Conservation (phyloP, 805 yeast genomes). For the Cephaloascus albidus region DNA sequence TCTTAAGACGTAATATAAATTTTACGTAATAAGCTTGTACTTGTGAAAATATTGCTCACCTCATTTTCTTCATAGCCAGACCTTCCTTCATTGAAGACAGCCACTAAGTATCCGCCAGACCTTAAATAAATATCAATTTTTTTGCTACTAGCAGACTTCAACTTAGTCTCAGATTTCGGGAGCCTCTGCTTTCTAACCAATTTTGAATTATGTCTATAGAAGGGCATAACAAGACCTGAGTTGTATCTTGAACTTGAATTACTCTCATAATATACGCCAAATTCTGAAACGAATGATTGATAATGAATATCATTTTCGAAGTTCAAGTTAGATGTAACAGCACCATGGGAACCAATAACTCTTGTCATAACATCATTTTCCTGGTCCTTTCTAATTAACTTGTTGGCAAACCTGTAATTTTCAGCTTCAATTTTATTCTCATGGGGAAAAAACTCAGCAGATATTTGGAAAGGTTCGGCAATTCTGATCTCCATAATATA, state of each 20-base stretch:
- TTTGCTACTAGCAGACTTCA: conserved; percentile 4
- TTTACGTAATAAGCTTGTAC: conserved; percentile 38
- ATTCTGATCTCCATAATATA: conserved; percentile 43
- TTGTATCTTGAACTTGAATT: conserved; percentile 23
- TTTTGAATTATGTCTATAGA: conserved; percentile 32
- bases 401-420: conserved; percentile 25
- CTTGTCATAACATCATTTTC: conserved; percentile 33
- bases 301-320: conserved; percentile 30
- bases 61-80: conserved; percentile 21
- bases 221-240: conserved; percentile 46
- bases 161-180: background rate
- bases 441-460: conserved; percentile 32
- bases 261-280: conserved; percentile 36
- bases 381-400: conserved; percentile 19
- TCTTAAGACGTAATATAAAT: conserved; percentile 20
- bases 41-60: conserved; percentile 35
- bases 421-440: conserved; percentile 35
- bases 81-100: conserved; percentile 26
- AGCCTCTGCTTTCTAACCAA: conserved; percentile 25
- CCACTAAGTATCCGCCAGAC: conserved; percentile 44
- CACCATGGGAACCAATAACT: conserved; percentile 34
- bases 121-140: conserved; percentile 34
- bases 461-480: conserved; percentile 34
- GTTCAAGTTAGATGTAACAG: conserved; percentile 7
- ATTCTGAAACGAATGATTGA: conserved; percentile 38